A percentile compares a stretch with the other conserved stretches of the same genome.
These are phyloP conservation scores for Fomitopsis betulina DNA, from an alignment of 1,284 basidiomycete genomes.

Conservation along the genomic window DNA sequence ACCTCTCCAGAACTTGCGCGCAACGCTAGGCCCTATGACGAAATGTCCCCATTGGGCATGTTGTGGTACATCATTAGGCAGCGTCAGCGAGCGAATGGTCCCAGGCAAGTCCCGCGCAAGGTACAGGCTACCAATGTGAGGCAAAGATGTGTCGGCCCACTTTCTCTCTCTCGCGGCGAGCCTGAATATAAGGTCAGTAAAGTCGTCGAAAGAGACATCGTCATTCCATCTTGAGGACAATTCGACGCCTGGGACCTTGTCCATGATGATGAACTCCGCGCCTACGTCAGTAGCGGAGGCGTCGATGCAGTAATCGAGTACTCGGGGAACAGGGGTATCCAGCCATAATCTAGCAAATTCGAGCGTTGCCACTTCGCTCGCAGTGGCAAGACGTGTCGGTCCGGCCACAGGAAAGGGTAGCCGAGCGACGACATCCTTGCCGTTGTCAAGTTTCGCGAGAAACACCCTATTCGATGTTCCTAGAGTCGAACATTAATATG, in stretches of 20 bases:
- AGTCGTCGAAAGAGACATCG: conserved; percentile 5
- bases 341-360: conserved; percentile 28
- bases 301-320: conserved; percentile 28
- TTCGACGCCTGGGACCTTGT: conserved; percentile 27
- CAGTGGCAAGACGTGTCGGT: conserved; percentile 27
- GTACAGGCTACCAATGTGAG: conserved; percentile 33
- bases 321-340: conserved; percentile 28
- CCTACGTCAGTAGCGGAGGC: conserved; percentile 25
- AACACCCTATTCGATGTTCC: not conserved
- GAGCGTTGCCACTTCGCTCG: conserved; percentile 40
- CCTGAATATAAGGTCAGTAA: not conserved
- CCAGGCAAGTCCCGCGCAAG: conserved; percentile 29
- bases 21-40: conserved; percentile 22
- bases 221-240: conserved; percentile 20
- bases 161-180: not conserved
- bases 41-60: conserved; percentile 15
- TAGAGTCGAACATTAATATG: not conserved
- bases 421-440: conserved; percentile 26
- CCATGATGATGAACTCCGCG: conserved; percentile 36
- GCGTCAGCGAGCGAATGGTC: conserved; percentile 13
- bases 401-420: conserved; percentile 28
- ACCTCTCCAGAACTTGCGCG: conserved; percentile 24
- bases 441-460: conserved; percentile 23
- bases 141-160: conserved; percentile 18
- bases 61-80: conserved; percentile 4